These are phyloP conservation scores for Nakataea oryzae DNA, from an alignment of 2,329 filamentous ascomycete species.

Conservation along the genomic window DNA sequence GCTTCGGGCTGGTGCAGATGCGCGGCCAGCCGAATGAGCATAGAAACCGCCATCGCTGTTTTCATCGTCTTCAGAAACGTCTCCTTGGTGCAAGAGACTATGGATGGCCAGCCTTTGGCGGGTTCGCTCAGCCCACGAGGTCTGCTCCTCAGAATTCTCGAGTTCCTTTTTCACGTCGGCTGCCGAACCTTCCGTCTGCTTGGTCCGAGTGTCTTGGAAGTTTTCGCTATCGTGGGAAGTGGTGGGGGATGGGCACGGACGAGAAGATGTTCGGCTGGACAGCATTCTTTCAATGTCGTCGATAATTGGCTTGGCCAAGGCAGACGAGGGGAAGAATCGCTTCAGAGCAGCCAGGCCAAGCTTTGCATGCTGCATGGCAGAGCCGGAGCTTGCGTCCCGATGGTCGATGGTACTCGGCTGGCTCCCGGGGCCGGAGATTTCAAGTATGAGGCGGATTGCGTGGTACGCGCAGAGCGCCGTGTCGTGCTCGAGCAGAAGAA, in stretches of 20 bases:
- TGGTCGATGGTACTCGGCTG: slow-evolving; percentile 3
- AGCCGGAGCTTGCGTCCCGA: slow-evolving; percentile 10
- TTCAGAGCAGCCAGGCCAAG: slow-evolving; percentile 15
- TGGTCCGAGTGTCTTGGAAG: not conserved
- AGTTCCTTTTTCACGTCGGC: not conserved
- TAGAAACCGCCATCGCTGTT: not conserved
- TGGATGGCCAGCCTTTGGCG: slow-evolving; percentile 17
- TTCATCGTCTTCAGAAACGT: slow-evolving; percentile 15
- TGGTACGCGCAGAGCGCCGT: slow-evolving; percentile 32
- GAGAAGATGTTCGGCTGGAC: not conserved
- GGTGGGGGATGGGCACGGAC: not conserved
- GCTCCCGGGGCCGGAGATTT: slow-evolving; percentile 12
- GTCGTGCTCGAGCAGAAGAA: slow-evolving; percentile 25
- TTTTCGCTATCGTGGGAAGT: not conserved
- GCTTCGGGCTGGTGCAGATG: not conserved
- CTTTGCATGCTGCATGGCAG: slow-evolving; percentile 15
- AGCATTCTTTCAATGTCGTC: slow-evolving; percentile 11
- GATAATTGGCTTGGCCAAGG: slow-evolving; percentile 15
- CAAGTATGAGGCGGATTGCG: slow-evolving; percentile 23
- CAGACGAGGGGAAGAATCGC: slow-evolving; percentile 15
- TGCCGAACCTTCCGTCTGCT: not conserved
- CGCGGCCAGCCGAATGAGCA: not conserved
- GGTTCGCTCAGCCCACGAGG: slow-evolving; percentile 12
- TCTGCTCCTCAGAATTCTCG: slow-evolving; percentile 6
- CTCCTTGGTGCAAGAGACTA: slow-evolving; percentile 16